Percentiles rank a stretch among this genome's conserved stretches.
phyloP scores from a whole-genome alignment of 1,284 basidiomycete species.

The Ceratobasidium sp. region DNA sequence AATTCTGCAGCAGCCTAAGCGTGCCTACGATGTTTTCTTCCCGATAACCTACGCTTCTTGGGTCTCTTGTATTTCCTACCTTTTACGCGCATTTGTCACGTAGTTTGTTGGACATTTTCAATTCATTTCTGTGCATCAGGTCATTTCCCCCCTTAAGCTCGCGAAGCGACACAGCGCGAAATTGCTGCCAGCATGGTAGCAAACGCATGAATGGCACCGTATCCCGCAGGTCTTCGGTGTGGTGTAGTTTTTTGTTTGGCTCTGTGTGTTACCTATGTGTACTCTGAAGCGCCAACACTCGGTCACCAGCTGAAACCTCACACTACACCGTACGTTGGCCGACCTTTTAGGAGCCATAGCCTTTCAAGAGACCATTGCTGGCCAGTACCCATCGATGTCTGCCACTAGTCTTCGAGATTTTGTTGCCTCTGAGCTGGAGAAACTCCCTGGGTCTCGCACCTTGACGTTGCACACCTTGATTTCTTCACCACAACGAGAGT shows the following conservation, averaged over 20 bases:
- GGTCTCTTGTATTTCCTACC: background rate
- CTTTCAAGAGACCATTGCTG: background rate
- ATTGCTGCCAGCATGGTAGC: background rate
- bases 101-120: slow-evolving; percentile 42
- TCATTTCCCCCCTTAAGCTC: background rate
- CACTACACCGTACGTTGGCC: background rate
- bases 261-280: background rate
- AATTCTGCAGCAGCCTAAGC: slow-evolving; percentile 15
- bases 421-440: slow-evolving; percentile 38
- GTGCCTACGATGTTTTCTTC: background rate
- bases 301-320: background rate
- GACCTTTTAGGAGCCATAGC: background rate
- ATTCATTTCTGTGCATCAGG: slow-evolving; percentile 40
- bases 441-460: slow-evolving; percentile 60
- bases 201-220: too few species aligned
- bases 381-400: background rate
- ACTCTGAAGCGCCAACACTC: slow-evolving; percentile 13
- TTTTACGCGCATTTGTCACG: slow-evolving; percentile 33
- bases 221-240: too few species aligned
- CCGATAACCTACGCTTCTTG: background rate
- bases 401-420: slow-evolving; percentile 24
- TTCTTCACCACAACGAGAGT: slow-evolving; percentile 72
- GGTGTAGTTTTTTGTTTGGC: slow-evolving; percentile 20
- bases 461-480: slow-evolving; percentile 81
- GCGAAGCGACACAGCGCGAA: background rate